These are phyloP conservation scores for Stephania cephalantha DNA, from an alignment of 164 flowering plant genomes.

Conservation along the genomic window DNA sequence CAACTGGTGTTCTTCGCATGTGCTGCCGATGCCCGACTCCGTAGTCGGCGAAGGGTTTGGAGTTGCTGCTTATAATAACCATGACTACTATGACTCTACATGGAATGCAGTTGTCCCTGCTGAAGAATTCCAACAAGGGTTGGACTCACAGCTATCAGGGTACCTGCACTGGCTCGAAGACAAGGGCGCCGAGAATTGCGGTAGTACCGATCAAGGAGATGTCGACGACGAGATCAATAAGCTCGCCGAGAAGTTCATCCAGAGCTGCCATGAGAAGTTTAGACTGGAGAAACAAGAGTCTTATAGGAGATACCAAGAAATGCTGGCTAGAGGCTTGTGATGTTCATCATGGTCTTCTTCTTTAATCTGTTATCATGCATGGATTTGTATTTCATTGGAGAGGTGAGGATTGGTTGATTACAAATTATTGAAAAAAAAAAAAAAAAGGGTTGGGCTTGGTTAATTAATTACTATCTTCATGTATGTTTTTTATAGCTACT, in stretches of 20 bases:
- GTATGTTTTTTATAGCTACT: slow-evolving; percentile 1
- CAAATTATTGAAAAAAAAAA: no score
- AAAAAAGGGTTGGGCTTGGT: neutral
- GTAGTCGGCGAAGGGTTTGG: slow-evolving; percentile 17
- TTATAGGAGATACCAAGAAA: slow-evolving; percentile 79
- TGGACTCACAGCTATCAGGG: slow-evolving; percentile 42
- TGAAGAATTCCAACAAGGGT: slow-evolving; percentile 15
- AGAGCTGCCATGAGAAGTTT: slow-evolving; percentile 82
- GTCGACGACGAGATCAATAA: slow-evolving; percentile 65
- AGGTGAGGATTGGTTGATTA: neutral
- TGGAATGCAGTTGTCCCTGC: slow-evolving; percentile 43
- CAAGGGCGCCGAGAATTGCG: slow-evolving; percentile 19
- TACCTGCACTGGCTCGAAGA: slow-evolving; percentile 80
- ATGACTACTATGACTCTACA: slow-evolving; percentile 48
- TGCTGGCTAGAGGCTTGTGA: slow-evolving; percentile 84
- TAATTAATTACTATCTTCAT: neutral
- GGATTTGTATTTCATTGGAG: slow-evolving; percentile 5
- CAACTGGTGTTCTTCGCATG: slow-evolving; percentile 79
- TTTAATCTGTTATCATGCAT: neutral
- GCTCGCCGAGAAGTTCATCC: slow-evolving; percentile 88
- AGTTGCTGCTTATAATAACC: slow-evolving; percentile 1
- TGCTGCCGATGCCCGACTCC: slow-evolving; percentile 43
- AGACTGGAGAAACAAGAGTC: slow-evolving; percentile 95
- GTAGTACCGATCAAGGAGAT: slow-evolving; percentile 10
- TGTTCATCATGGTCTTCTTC: neutral